Percentiles rank a stretch among this genome's conserved stretches.
Evolutionary conservation across 148 eudicot genomes (phyloP).

Genomic region (Limonium bicolor): DNA sequence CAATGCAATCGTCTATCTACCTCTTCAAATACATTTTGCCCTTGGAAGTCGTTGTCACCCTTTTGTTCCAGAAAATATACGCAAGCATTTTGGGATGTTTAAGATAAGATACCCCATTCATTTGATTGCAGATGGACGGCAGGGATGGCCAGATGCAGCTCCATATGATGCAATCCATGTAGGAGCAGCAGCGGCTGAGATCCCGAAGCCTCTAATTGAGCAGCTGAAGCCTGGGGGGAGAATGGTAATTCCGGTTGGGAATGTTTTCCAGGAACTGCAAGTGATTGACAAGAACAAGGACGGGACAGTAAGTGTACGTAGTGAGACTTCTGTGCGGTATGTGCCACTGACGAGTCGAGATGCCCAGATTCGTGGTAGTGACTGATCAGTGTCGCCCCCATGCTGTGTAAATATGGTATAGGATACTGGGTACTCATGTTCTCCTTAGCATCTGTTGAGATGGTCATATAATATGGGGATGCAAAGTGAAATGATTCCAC

Average conservation of each 20-base stretch:
- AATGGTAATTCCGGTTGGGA: conserved; percentile 94
- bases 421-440: too few species aligned
- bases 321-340: conserved; percentile 87
- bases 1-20: not conserved
- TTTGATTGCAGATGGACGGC: conserved; percentile 25
- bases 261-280: conserved; percentile 65
- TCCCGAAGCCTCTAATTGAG: conserved; percentile 67
- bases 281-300: conserved; percentile 73
- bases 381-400: conserved; percentile 2
- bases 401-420: too few species aligned
- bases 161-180: conserved; percentile 34
- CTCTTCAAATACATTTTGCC: not conserved
- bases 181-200: conserved; percentile 91
- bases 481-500: too few species aligned
- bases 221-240: conserved; percentile 97
- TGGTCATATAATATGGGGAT: too few species aligned
- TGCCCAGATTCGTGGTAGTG: conserved; percentile 66
- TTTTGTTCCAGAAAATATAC: too few species aligned
- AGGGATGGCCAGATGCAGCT: conserved; percentile 28
- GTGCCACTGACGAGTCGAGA: conserved; percentile 90
- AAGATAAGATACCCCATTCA: not conserved
- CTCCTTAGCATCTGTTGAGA: too few species aligned
- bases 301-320: conserved; percentile 48
- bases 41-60: not conserved
- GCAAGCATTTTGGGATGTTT: too few species aligned